These are phyloP conservation scores for Phytophthora citricola DNA, from an alignment of 352 stramenopile genomes.

Conservation along the genomic window DNA sequence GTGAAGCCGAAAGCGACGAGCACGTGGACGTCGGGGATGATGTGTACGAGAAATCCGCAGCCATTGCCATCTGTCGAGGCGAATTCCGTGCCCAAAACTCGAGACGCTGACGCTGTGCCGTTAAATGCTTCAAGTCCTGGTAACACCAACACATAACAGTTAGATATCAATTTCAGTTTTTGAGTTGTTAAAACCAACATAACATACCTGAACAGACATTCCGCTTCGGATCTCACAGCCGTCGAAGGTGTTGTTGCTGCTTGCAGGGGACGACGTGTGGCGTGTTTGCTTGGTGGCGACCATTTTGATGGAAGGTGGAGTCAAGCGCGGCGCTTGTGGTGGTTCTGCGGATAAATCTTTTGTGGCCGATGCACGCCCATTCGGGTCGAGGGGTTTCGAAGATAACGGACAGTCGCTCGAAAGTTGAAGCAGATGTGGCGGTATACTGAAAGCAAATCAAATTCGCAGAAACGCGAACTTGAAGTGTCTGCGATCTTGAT, in stretches of 20 bases:
- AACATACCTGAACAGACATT: slow-evolving; percentile 80
- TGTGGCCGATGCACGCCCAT: slow-evolving; percentile 17
- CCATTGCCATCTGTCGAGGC: slow-evolving; percentile 41
- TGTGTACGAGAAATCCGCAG: slow-evolving; percentile 35
- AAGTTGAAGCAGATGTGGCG: slow-evolving; percentile 18
- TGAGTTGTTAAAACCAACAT: background rate
- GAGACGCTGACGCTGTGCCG: slow-evolving; percentile 79
- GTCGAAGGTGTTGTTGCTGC: slow-evolving; percentile 42
- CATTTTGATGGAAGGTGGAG: slow-evolving; percentile 29
- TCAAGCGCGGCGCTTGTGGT: slow-evolving; percentile 12
- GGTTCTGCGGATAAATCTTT: slow-evolving; percentile 28
- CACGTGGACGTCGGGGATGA: slow-evolving; percentile 44
- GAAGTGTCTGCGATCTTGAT: slow-evolving; percentile 24
- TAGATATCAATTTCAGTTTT: slow-evolving; percentile 2
- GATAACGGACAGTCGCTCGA: slow-evolving; percentile 22
- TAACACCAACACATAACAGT: slow-evolving; percentile 4
- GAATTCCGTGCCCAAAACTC: slow-evolving; percentile 71
- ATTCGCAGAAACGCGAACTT: slow-evolving; percentile 27
- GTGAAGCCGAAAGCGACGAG: slow-evolving; percentile 39
- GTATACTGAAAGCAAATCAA: slow-evolving; percentile 29
- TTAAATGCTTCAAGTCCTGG: slow-evolving; percentile 83
- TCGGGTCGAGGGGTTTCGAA: slow-evolving; percentile 14
- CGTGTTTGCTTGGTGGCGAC: slow-evolving; percentile 48
- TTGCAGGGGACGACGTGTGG: slow-evolving; percentile 8
- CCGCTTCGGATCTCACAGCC: slow-evolving; percentile 78